Base-by-base conservation (phyloP, 352 stramenopile genomes). In the Pythium dissimile region DNA sequence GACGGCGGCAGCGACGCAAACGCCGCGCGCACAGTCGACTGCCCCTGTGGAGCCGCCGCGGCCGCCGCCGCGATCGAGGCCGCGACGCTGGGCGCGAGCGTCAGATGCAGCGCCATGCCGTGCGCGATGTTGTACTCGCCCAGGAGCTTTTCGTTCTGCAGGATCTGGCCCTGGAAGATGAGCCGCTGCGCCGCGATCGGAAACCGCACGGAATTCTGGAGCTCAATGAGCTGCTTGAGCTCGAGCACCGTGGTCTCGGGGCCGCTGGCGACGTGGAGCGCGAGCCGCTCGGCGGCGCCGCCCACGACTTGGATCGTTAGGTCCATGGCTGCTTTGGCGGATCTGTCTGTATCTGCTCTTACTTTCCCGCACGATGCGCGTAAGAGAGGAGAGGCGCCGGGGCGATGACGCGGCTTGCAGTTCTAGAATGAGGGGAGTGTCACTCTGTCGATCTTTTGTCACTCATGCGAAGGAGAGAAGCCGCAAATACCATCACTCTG, bases 161-260 rank as follows among this genome's bases (percentile, higher is more conserved):
- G 62, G 67, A 94, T 89, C 58, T 91, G 82, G 16, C 84, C 84
- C 60, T 94, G 82, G 66, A 94, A 94, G 54, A 94, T 94, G 34
- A 94, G 69, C 10, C 84, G 84, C 71, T 94, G 84, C 16, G 80
- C 77, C 20, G 70, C 66, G 12, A 84, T 69, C 2, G 81, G 80
- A 57, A 87, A 94, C 20, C 75, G 80, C 43, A 47, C 54, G 30
- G 64, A 49, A 45, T 88, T 70, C 51, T 86, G 68, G 59, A 73
- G 59, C 62, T 89, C 72, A 27, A 91, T 73, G 27, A 72, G 57
- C 52, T 78, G 67, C 71, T 94, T 94, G 21, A 94, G 77, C 20
- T 58, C 44, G 26, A 74, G 66, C 45, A 94, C 84, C 1, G 84
- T 82, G 27, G 73, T 59, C 21, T 60, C 53, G 16, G 69, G 54